These are phyloP conservation scores for Globisporangium spinosum DNA, from an alignment of 352 stramenopile species.

Conservation along the genomic window DNA sequence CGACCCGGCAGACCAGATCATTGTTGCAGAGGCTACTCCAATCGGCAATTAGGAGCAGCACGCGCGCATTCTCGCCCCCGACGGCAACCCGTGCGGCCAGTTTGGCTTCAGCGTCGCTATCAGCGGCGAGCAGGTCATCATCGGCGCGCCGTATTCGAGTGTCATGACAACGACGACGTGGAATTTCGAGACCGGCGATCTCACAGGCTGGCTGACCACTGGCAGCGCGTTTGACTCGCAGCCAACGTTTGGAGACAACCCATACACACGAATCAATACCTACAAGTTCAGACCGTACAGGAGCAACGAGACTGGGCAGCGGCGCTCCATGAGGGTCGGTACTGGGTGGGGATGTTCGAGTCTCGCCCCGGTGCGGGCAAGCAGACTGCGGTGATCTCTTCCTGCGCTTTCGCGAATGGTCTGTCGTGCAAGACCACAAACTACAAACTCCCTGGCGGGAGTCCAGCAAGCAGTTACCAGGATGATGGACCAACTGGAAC, in stretches of 20 bases:
- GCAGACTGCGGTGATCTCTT: conserved; percentile 31
- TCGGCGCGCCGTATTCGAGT: conserved; percentile 63
- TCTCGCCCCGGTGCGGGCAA: conserved; percentile 75
- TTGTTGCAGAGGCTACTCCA: conserved; percentile 39
- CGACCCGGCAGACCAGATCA: conserved; percentile 55
- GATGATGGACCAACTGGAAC: conserved; percentile 90
- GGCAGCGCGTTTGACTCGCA: conserved; percentile 92
- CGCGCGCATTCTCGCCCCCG: conserved; percentile 45
- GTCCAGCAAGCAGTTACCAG: conserved; percentile 70
- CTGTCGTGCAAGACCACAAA: conserved; percentile 54
- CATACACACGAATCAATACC: conserved; percentile 68
- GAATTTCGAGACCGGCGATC: conserved; percentile 96
- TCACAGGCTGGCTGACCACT: conserved; percentile 92
- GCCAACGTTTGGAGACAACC: conserved; percentile 95
- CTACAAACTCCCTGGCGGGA: conserved; percentile 74
- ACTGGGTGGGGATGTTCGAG: conserved; percentile 95
- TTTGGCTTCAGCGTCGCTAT: conserved; percentile 77
- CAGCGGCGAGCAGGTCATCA: conserved; percentile 71
- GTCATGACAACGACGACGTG: conserved; percentile 90
- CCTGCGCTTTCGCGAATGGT: conserved; percentile 70
- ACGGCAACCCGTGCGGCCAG: conserved; percentile 69
- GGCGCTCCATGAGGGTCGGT: conserved; percentile 79
- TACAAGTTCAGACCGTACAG: conserved; percentile 46
- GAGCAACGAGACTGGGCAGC: conserved; percentile 39
- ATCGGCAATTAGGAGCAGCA: conserved; percentile 71